Evolutionary conservation across 306 rosid genomes (phyloP).

Genomic region (Senna siamea): DNA sequence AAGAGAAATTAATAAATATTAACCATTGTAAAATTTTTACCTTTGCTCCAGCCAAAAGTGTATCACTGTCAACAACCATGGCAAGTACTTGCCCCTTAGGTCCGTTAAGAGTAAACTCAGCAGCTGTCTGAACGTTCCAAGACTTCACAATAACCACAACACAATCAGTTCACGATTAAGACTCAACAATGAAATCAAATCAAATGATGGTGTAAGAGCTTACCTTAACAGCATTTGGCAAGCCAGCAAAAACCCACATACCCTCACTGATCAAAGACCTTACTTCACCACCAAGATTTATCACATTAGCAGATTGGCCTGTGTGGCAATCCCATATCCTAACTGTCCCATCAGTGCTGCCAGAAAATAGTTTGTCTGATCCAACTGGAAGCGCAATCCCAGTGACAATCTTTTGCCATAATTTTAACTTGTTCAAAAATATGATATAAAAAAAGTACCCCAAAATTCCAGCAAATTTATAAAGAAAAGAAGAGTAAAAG

Average conservation of each 20-base stretch:
- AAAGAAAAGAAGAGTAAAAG: background rate
- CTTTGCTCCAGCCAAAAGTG: slow-evolving; percentile 52
- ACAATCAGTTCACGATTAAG: slow-evolving; percentile 7
- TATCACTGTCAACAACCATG: slow-evolving; percentile 44
- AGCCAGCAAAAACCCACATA: slow-evolving; percentile 56
- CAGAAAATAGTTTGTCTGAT: slow-evolving; percentile 49
- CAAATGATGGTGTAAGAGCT: background rate
- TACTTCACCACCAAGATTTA: slow-evolving; percentile 42
- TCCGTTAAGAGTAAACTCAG: slow-evolving; percentile 44
- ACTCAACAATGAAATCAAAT: background rate
- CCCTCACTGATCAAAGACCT: slow-evolving; percentile 51
- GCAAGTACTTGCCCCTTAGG: slow-evolving; percentile 47
- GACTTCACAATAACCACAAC: slow-evolving; percentile 44
- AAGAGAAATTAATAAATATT: background rate
- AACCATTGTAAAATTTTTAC: slow-evolving; percentile 22
- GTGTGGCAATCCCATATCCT: slow-evolving; percentile 58
- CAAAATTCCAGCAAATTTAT: background rate
- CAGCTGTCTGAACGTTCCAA: slow-evolving; percentile 45
- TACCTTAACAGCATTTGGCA: slow-evolving; percentile 51
- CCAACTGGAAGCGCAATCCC: slow-evolving; percentile 50
- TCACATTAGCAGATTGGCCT: slow-evolving; percentile 40
- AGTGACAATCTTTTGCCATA: slow-evolving; percentile 41
- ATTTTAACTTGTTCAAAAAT: background rate
- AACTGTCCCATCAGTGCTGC: slow-evolving; percentile 50
- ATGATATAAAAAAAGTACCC: background rate